Evolutionary conservation across 2,329 filamentous ascomycete species (phyloP), one percentile per base, ranked within the genome.

Genomic region (Diplodia intermedia): DNA sequence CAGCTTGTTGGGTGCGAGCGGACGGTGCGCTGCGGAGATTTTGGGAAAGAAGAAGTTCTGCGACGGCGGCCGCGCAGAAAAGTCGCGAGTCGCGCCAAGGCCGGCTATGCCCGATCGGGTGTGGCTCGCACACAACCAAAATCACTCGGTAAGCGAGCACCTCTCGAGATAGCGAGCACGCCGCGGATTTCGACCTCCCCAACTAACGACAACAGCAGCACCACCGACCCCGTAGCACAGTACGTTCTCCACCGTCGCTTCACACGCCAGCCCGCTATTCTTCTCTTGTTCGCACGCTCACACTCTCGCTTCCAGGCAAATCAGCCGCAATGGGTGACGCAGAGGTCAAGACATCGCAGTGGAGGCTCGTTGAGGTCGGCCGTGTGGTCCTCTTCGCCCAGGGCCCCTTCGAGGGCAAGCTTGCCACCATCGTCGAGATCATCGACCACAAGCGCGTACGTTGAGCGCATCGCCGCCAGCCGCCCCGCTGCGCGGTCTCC

Each of bases 401-500:
- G 81, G 91, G 93, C 80, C 89, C 90, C 78, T 91, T 85, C 86
- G 86, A 86, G 76, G 94, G 94, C 86, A 92, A 92, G 82, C 89
- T 98, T 78, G 96, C 94, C 79, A 86, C 90, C 79, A 94, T 99
- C 80, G 93, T 97, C 85, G 94, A 99, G 90, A 98, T 99, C 85
- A 95, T 99, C 86, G 95, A 99, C 86, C 94, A 99, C 91, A 97
- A 97, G 90, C 93, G 95, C 86, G 95, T 99, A 97, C 82, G 95
- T 93, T 81, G 52, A 63, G 43, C 52, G 52, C 20, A 31, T 23
- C 52, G 23, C 54, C 15, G 43, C 60, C 36, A 31, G 43, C 52
- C 50, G 57, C 66, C 23, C 18, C 33, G 36, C 15, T 36, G 50
- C 54, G 26, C 54, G 20, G n/a, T 15, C 52, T 33, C 52, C 31